Conservation (phyloP, 768 basidiomycete genomes). For the Russula brevipes region DNA sequence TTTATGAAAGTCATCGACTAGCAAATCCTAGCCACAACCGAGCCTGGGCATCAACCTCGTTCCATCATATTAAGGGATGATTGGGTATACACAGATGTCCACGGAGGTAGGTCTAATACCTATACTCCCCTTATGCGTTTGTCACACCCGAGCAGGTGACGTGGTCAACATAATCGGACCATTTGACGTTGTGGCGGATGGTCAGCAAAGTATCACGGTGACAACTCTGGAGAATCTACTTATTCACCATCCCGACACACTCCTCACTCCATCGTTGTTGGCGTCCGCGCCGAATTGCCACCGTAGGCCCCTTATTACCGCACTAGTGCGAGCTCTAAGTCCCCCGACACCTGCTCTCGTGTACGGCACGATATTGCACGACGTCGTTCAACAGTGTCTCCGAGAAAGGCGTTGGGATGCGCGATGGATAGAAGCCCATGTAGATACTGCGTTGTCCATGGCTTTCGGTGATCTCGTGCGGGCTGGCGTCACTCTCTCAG, state of each 20-base stretch:
- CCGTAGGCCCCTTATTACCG: slow-evolving; percentile 79
- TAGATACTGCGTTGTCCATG: slow-evolving; percentile 49
- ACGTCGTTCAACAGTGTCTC: slow-evolving; percentile 82
- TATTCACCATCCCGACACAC: slow-evolving; percentile 87
- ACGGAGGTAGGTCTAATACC: slow-evolving; percentile 41
- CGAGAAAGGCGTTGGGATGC: slow-evolving; percentile 56
- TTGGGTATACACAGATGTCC: slow-evolving; percentile 64
- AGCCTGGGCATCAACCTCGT: slow-evolving; percentile 37
- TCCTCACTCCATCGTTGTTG: slow-evolving; percentile 86
- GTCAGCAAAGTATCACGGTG: slow-evolving; percentile 44
- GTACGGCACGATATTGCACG: slow-evolving; percentile 93
- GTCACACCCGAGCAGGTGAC: slow-evolving; percentile 52
- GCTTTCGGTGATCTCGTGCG: slow-evolving; percentile 59
- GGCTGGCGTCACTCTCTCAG: slow-evolving; percentile 51
- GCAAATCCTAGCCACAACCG: slow-evolving; percentile 48
- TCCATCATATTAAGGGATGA: slow-evolving; percentile 67
- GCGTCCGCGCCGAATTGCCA: slow-evolving; percentile 78
- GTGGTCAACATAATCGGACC: slow-evolving; percentile 69
- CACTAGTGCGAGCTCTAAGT: slow-evolving; percentile 52
- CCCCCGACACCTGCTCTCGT: slow-evolving; percentile 64
- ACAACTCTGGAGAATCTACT: slow-evolving; percentile 62
- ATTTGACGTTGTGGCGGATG: slow-evolving; percentile 30
- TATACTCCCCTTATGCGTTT: not conserved
- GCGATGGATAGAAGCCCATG: slow-evolving; percentile 52
- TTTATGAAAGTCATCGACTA: slow-evolving; percentile 27